phyloP scores from a whole-genome alignment of 75 land plant genomes.

The Cryptomeria japonica region DNA sequence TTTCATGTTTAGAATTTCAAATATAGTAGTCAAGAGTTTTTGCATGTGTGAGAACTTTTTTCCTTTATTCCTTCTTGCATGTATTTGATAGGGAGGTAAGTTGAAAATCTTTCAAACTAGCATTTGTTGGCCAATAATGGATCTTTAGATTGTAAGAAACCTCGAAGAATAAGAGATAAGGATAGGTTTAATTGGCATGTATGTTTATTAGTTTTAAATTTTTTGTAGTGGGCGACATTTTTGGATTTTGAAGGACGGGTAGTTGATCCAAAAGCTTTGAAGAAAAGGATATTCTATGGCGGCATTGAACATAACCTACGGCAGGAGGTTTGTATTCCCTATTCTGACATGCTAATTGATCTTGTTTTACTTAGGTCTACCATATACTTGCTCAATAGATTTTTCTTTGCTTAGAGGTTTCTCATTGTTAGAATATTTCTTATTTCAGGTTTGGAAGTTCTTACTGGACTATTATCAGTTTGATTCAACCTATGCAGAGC shows the following conservation, averaged over 20 bases:
- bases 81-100: background rate
- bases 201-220: background rate
- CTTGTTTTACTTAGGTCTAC: background rate
- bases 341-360: background rate
- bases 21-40: background rate
- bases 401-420: background rate
- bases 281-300: slow-evolving; percentile 88
- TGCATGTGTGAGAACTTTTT: background rate
- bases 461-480: slow-evolving; percentile 70
- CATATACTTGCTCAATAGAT: background rate
- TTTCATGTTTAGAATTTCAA: background rate
- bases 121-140: background rate
- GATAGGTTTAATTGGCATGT: background rate
- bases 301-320: slow-evolving; percentile 77
- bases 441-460: slow-evolving; percentile 84
- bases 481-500: slow-evolving; percentile 86
- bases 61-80: too few relatives aligned
- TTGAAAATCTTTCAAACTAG: background rate
- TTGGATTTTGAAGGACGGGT: slow-evolving; percentile 89
- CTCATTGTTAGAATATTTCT: background rate
- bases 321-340: slow-evolving; percentile 50
- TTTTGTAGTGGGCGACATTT: slow-evolving; percentile 71
- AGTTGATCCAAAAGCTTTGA: slow-evolving; percentile 69
- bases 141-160: background rate
- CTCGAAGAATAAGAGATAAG: background rate